phyloP scores from a whole-genome alignment of 208 protist genomes.

The Leishmania gerbilli region DNA sequence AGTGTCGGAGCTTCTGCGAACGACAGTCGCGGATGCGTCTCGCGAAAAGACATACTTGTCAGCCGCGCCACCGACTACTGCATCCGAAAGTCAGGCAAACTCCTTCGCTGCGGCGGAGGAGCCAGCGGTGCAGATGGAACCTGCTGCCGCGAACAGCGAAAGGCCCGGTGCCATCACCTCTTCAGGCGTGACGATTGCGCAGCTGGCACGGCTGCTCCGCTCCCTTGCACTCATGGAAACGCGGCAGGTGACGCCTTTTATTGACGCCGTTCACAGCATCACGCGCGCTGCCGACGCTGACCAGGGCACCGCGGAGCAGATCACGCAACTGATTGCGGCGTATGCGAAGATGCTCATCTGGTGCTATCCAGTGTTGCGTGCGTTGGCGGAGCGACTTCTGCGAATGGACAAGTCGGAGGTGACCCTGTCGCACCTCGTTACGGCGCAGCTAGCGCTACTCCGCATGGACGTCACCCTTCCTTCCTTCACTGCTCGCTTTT shows the following conservation, averaged over 20 bases:
- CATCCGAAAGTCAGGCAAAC: background rate
- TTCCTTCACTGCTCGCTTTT: slow-evolving; percentile 29
- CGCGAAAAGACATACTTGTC: slow-evolving; percentile 1
- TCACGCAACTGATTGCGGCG: slow-evolving; percentile 53
- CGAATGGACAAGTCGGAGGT: slow-evolving; percentile 25
- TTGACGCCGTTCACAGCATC: slow-evolving; percentile 56
- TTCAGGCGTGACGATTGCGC: slow-evolving; percentile 31
- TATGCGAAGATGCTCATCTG: slow-evolving; percentile 82
- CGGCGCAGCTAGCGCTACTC: slow-evolving; percentile 59
- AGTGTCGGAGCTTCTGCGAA: slow-evolving; percentile 33
- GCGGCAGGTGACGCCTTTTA: slow-evolving; percentile 50
- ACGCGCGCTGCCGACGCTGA: slow-evolving; percentile 25
- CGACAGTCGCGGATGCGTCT: slow-evolving; percentile 2
- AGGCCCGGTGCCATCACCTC: background rate
- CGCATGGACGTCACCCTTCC: slow-evolving; percentile 70
- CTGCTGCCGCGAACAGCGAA: background rate
- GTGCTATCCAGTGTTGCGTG: slow-evolving; percentile 68
- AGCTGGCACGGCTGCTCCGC: slow-evolving; percentile 51
- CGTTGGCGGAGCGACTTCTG: slow-evolving; percentile 48
- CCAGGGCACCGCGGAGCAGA: slow-evolving; percentile 29
- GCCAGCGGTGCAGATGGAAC: no score
- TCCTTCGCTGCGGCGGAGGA: background rate
- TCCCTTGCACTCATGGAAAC: slow-evolving; percentile 70
- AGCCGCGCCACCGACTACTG: background rate
- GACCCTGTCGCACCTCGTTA: slow-evolving; percentile 47